Evolutionary conservation across 2,329 filamentous ascomycete genomes (phyloP), one percentile per base, ranked within the genome.

Genomic region (Peltaster fructicola): DNA sequence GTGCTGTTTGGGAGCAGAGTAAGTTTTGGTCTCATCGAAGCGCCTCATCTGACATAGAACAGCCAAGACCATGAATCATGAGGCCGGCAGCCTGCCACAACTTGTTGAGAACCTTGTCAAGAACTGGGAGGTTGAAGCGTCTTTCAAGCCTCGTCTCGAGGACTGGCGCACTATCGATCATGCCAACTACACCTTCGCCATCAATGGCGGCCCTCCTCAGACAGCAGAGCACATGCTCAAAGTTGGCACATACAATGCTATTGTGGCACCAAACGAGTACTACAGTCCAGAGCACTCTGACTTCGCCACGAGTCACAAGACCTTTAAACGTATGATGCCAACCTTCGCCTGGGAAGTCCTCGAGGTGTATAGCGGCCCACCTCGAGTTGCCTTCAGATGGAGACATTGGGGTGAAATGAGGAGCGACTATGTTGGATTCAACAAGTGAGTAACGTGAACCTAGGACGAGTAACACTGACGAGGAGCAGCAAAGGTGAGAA

Each of bases 321-420:
- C 67, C 0, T 76, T 77, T 47, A 75, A 75, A 53, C 55, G 68
- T 26, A 75, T 75, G 69, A 76, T 77, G 70, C 71, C 71, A 0
- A 68, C 61, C 0, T 76, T 77, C 45, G 71, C 70, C 0, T 77
- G 71, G 69, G 72, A 76, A 48, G 69, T 76, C 2, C 43, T 73
- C 9, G 71, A 75, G 44, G 68, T 76, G 3, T 75, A 73, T 41
- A 65, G 63, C 31, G 70, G 67, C 0, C 69, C 69, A 13, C 71
- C 71, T 2, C 53, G 54, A 8, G 68, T 74, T 17, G 55, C 59
- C 3, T 73, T 75, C 45, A 59, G 64, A 36, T 76, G 71, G 71
- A 54, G 71, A 4, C 72, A 76, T 44, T 76, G 71, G 71, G 71
- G 70, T 0, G 47, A 52, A 4, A 74, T 76, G 64, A 65, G 65